phyloP scores from a whole-genome alignment of 2,329 filamentous ascomycete species.

The Penicillium brevicompactum region DNA sequence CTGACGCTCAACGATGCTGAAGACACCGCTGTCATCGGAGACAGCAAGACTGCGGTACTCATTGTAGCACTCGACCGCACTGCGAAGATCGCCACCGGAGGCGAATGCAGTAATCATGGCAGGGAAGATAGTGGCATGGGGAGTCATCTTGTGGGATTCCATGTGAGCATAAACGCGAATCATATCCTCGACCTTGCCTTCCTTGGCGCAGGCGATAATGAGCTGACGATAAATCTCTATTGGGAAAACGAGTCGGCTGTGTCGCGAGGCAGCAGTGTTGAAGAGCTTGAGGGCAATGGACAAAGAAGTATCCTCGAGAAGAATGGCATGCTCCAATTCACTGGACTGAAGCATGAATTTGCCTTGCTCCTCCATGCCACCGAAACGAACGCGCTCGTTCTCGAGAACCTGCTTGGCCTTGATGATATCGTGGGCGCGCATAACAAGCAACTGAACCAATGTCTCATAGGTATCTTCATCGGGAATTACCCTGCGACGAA shows the following conservation, averaged over 20 bases:
- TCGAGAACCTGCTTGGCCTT: slow-evolving; percentile 73
- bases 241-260: slow-evolving; percentile 67
- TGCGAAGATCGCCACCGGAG: slow-evolving; percentile 75
- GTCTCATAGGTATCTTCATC: slow-evolving; percentile 87
- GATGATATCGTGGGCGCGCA: slow-evolving; percentile 76
- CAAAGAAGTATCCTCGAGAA: slow-evolving; percentile 84
- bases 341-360: slow-evolving; percentile 88
- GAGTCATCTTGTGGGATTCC: slow-evolving; percentile 73
- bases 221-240: slow-evolving; percentile 82
- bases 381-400: slow-evolving; percentile 79
- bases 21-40: slow-evolving; percentile 73
- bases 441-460: slow-evolving; percentile 78
- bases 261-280: slow-evolving; percentile 68
- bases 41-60: slow-evolving; percentile 91
- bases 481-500: slow-evolving; percentile 77
- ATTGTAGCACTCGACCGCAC: slow-evolving; percentile 92
- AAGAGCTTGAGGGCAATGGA: slow-evolving; percentile 85
- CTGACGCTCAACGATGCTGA: slow-evolving; percentile 68
- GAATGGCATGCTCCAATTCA: slow-evolving; percentile 82
- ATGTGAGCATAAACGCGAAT: slow-evolving; percentile 88
- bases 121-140: slow-evolving; percentile 81
- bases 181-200: slow-evolving; percentile 84
- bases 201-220: slow-evolving; percentile 82
- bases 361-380: slow-evolving; percentile 78
- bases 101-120: slow-evolving; percentile 96